These are phyloP conservation scores for Aspergillus oerlinghausenensis DNA, from an alignment of 2,329 filamentous ascomycete species.

Conservation along the genomic window DNA sequence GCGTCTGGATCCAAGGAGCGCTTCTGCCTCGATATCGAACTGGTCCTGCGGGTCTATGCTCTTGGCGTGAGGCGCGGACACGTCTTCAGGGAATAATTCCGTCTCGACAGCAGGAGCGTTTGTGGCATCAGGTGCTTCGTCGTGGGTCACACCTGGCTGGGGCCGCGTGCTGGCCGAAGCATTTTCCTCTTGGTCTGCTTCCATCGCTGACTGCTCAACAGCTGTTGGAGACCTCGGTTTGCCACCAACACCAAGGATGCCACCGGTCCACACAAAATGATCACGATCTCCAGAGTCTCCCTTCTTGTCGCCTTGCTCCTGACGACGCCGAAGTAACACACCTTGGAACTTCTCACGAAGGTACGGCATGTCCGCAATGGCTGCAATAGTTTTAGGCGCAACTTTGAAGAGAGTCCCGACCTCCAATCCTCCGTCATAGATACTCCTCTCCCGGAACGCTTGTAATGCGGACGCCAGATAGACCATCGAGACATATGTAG, in stretches of 20 bases:
- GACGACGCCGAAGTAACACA: slow-evolving; percentile 33
- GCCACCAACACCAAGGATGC: slow-evolving; percentile 28
- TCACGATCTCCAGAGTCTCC: slow-evolving; percentile 8
- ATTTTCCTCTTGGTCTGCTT: slow-evolving; percentile 1
- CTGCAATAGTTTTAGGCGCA: slow-evolving; percentile 35
- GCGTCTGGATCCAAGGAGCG: slow-evolving; percentile 11
- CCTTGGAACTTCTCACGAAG: slow-evolving; percentile 39
- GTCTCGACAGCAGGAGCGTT: not conserved
- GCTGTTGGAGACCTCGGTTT: slow-evolving; percentile 9
- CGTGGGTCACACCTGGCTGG: not conserved
- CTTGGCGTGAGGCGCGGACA: slow-evolving; percentile 1
- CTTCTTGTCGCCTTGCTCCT: slow-evolving; percentile 19
- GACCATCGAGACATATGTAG: slow-evolving; percentile 42
- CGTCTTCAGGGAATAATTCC: slow-evolving; percentile 1
- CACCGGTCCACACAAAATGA: slow-evolving; percentile 32
- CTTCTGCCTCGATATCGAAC: slow-evolving; percentile 25
- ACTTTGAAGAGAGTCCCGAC: slow-evolving; percentile 23
- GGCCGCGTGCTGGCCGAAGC: not conserved
- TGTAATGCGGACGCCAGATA: slow-evolving; percentile 39
- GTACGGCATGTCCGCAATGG: slow-evolving; percentile 36
- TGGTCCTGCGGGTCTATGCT: slow-evolving; percentile 20
- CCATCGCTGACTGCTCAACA: not conserved
- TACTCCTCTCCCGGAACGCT: slow-evolving; percentile 32
- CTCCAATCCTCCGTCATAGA: slow-evolving; percentile 28
- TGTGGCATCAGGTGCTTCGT: not conserved